phyloP scores from a whole-genome alignment of 768 basidiomycete species.

The Suillus discolor region DNA sequence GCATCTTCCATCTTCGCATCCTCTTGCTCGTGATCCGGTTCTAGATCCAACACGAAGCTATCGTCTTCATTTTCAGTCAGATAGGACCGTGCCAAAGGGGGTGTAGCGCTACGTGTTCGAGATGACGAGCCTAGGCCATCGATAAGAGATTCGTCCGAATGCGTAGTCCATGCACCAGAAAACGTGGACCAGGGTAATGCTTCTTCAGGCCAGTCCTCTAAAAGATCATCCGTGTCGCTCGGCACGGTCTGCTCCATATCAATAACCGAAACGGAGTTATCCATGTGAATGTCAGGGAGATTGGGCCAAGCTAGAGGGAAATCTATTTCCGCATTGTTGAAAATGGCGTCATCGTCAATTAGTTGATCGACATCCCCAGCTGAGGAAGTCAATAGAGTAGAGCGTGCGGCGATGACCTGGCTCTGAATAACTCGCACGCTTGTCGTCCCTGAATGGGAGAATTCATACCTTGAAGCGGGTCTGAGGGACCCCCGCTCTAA shows the following conservation, averaged over 20 bases:
- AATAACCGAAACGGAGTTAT: conserved; percentile 7
- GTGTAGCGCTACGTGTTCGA: conserved; percentile 20
- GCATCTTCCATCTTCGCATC: conserved; percentile 21
- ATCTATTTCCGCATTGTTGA: conserved; percentile 6
- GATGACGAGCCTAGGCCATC: conserved; percentile 14
- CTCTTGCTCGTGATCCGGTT: conserved; percentile 17
- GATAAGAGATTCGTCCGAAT: conserved; percentile 31
- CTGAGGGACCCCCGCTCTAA: conserved; percentile 42
- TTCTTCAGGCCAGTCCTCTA: conserved; percentile 18
- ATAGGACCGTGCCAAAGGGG: conserved; percentile 13
- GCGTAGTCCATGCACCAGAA: conserved; percentile 10
- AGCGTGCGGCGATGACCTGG: conserved; percentile 18
- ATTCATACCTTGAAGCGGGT: conserved; percentile 49
- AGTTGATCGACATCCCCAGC: conserved; percentile 27
- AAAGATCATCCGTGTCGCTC: conserved; percentile 21
- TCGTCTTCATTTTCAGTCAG: conserved; percentile 20
- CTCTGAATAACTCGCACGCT: conserved; percentile 12
- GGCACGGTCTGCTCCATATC: conserved; percentile 9
- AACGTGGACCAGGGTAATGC: conserved; percentile 3
- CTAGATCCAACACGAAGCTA: conserved; percentile 15
- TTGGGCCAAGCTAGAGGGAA: conserved; percentile 17
- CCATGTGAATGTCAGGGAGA: conserved; percentile 15
- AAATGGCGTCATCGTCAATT: conserved; percentile 16
- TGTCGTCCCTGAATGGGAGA: conserved; percentile 4
- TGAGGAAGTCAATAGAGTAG: conserved; percentile 8